Evolutionary conservation across 202 grass and related monocot species (phyloP).

Genomic region (Thinopyrum obtusiflorum): DNA sequence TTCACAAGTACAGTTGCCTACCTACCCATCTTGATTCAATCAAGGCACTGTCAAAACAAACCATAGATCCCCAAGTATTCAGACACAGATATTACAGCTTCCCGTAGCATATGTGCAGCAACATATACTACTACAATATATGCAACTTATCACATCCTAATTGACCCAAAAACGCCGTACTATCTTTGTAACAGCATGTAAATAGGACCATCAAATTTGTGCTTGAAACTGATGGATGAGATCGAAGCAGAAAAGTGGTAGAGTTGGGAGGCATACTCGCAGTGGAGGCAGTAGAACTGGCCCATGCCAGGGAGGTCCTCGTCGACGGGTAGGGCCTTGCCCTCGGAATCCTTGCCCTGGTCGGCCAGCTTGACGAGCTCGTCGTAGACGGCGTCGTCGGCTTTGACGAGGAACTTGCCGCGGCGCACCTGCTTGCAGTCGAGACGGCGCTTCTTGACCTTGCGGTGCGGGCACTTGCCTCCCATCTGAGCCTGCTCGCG

Average conservation of each 20-base stretch:
- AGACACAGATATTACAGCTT: not conserved
- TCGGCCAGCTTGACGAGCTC: conserved; percentile 77
- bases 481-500: conserved; percentile 19
- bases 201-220: not conserved
- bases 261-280: conserved; percentile 61
- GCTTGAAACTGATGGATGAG: not conserved
- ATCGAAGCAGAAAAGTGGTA: not conserved
- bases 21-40: not conserved
- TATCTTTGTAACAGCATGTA: not conserved
- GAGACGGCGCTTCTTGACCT: conserved; percentile 93
- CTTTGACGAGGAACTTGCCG: conserved; percentile 86
- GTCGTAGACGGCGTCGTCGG: conserved; percentile 76
- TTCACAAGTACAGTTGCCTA: not conserved
- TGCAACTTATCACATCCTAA: not conserved
- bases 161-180: not conserved
- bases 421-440: conserved; percentile 81
- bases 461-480: conserved; percentile 97
- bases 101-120: not conserved
- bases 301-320: conserved; percentile 91
- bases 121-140: not conserved
- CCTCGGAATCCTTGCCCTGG: conserved; percentile 40
- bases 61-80: not conserved
- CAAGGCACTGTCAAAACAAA: not conserved
- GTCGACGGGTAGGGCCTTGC: conserved; percentile 56
- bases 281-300: conserved; percentile 95